Conservation (phyloP, 2,329 filamentous ascomycete species). For the Monosporascus cannonballus region DNA sequence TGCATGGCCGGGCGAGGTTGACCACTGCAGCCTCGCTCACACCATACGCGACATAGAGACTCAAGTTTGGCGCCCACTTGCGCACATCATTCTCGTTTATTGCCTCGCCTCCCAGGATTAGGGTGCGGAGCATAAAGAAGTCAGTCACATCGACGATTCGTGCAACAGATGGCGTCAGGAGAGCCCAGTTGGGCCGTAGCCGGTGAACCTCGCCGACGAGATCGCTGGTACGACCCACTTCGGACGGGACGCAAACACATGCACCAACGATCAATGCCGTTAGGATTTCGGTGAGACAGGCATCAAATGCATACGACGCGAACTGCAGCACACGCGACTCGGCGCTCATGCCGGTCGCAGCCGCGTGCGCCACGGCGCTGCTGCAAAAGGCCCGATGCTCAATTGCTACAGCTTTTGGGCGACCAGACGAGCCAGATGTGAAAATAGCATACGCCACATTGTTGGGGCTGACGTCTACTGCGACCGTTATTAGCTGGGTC, state of each 20-base stretch:
- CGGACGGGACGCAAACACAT: constrained; percentile 32
- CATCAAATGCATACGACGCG: constrained; percentile 31
- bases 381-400: constrained; percentile 12
- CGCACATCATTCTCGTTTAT: too few species aligned
- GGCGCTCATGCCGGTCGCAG: constrained; percentile 6
- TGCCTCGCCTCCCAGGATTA: too few species aligned
- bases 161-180: constrained; percentile 1
- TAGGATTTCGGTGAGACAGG: constrained; percentile 29
- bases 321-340: constrained; percentile 11
- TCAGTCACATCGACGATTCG: not conserved
- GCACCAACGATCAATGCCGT: constrained; percentile 29
- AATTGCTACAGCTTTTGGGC: constrained; percentile 40
- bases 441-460: constrained; percentile 26
- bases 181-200: not conserved
- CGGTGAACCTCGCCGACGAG: constrained; percentile 14
- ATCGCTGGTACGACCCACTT: constrained; percentile 17
- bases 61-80: too few species aligned
- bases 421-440: constrained; percentile 45
- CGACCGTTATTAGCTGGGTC: too few species aligned
- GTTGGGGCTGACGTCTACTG: not conserved
- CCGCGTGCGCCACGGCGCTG: constrained; percentile 6
- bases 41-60: too few species aligned
- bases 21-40: not conserved
- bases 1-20: not conserved
- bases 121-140: too few species aligned